Conservation (phyloP, 441 rosid species). For the Corymbia citriodora region DNA sequence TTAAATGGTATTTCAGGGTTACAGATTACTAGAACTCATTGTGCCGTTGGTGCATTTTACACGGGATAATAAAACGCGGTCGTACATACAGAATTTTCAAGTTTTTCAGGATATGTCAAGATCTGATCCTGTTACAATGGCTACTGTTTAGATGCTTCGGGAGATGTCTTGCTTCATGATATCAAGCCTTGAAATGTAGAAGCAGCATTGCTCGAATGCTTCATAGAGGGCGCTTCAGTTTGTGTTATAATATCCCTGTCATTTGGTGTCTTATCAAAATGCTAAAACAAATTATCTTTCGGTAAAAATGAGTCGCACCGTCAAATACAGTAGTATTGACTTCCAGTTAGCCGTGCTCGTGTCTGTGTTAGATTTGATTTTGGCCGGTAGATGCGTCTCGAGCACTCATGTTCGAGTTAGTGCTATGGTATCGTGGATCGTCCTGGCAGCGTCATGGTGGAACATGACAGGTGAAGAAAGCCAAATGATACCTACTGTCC, state of each 20-base stretch:
- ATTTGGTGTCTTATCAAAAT: neutral
- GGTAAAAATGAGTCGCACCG: neutral
- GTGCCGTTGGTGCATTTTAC: neutral
- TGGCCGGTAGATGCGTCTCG: neutral
- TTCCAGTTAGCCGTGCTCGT: neutral
- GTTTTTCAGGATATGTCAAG: neutral
- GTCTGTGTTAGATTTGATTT: neutral
- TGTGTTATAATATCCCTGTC: neutral
- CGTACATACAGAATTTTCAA: neutral
- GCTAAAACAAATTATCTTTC: neutral
- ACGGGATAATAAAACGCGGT: neutral
- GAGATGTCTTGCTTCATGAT: no score
- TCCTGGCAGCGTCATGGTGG: neutral
- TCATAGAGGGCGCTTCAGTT: neutral
- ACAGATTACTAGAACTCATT: neutral
- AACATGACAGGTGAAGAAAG: neutral
- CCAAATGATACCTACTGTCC: neutral
- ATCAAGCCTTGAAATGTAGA: neutral
- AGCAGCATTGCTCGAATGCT: neutral
- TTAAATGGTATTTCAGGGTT: neutral
- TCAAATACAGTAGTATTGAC: neutral
- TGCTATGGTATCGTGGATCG: neutral
- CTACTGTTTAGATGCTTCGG: neutral
- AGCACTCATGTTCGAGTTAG: neutral
- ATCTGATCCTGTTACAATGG: neutral